These are phyloP conservation scores for Macadamia integrifolia DNA, from an alignment of 164 flowering plant species.

Conservation along the genomic window DNA sequence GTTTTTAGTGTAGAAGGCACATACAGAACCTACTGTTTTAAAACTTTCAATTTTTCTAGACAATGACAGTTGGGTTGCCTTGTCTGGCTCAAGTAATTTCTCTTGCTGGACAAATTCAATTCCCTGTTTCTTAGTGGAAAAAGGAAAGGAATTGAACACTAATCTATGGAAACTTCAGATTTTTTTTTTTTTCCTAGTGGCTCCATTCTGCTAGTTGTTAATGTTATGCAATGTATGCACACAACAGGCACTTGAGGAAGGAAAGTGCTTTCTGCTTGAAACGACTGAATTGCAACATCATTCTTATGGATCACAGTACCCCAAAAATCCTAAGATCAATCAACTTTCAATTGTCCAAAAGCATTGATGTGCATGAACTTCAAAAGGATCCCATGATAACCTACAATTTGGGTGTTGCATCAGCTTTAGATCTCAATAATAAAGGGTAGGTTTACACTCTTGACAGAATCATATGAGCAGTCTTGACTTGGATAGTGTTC, in stretches of 20 bases:
- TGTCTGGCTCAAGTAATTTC: no score
- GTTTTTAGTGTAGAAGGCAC: no score
- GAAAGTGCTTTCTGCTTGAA: constrained; percentile 26
- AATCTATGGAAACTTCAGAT: background rate
- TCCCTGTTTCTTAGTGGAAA: background rate
- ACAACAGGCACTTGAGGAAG: constrained; percentile 27
- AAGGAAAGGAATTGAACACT: background rate
- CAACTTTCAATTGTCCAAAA: constrained; percentile 4
- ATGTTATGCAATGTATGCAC: background rate
- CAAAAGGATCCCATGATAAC: constrained; percentile 8
- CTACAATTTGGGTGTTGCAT: constrained; percentile 10
- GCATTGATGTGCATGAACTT: background rate
- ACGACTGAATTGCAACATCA: constrained; percentile 24
- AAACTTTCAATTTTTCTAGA: no score
- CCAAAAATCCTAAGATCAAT: constrained; percentile 22
- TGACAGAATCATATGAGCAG: constrained; percentile 4
- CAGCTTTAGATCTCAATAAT: constrained; percentile 1
- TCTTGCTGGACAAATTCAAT: background rate
- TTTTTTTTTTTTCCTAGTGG: background rate
- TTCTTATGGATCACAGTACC: constrained; percentile 30
- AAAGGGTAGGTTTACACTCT: constrained; percentile 4
- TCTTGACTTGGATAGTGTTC: constrained; percentile 17
- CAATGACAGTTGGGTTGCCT: no score
- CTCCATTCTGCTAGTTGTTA: background rate
- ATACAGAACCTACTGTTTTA: no score